A percentile compares a stretch with the other conserved stretches of the same genome.
Evolutionary conservation across 108 stramenopile genomes (phyloP).

Genomic region (Fistulifera solaris): DNA sequence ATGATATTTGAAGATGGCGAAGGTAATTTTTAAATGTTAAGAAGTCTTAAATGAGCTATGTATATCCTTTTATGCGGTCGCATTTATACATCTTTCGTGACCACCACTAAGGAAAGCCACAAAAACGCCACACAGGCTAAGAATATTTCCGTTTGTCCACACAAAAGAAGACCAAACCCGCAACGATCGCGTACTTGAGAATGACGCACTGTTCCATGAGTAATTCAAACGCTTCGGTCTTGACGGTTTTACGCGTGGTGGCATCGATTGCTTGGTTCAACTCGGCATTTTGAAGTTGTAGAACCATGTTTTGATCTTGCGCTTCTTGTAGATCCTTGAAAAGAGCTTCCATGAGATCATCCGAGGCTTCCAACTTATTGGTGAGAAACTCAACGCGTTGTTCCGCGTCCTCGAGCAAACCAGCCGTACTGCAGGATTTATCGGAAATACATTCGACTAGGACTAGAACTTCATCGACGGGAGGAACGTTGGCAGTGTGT

Average conservation of each 20-base stretch:
- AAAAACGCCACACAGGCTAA: no score
- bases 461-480: no score
- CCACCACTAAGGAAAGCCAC: no score
- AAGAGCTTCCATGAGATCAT: conserved; percentile 22
- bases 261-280: conserved; percentile 16
- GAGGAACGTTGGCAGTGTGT: no score
- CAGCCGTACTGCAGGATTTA: no score
- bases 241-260: conserved; percentile 15
- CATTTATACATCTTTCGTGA: no score
- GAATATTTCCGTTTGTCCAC: no score
- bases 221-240: conserved; percentile 19
- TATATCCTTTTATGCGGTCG: no score
- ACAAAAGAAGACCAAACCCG: conserved; percentile 27
- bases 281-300: conserved; percentile 23
- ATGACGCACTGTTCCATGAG: conserved; percentile 33
- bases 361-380: conserved; percentile 18
- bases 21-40: no score
- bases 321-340: conserved; percentile 32
- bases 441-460: no score
- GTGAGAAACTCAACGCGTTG: conserved; percentile 19
- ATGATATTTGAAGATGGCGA: no score
- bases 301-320: conserved; percentile 17
- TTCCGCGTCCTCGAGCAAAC: conserved; percentile 12
- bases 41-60: no score
- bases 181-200: conserved; percentile 26